Evolutionary conservation across 768 basidiomycete genomes (phyloP), one percentile per base, ranked within the genome.

Genomic region (Hypholoma sublateritium): DNA sequence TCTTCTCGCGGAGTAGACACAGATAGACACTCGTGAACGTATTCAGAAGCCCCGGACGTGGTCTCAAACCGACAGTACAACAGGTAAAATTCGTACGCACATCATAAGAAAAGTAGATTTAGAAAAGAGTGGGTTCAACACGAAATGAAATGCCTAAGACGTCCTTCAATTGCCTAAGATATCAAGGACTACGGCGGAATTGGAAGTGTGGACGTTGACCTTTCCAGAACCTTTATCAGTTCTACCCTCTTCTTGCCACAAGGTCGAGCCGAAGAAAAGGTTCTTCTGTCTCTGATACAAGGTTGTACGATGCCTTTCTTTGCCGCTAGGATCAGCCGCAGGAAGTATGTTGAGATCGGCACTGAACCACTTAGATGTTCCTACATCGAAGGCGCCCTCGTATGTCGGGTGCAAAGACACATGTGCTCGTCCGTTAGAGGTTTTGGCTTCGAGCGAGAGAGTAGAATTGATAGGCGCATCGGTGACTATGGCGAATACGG

Each of bases 291-390:
- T 1, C 9, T 22, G 3, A 13, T n/a, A 28, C 14, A 16, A 13
- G 5, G 50, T 50, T 16, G 16, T 22, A n/a, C 52, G 39, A 13
- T 34, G 19, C n/a, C 52, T 53, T 45, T 22, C 24, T 34, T 43
- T 12, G 8, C 53, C 53, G 22, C 53, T 54, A 14, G 53, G 53
- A 24, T 54, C 53, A n/a, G 44, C 22, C 5, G 17, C 42, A 32
- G 28, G 32, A 8, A 44, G 19, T 42, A 54, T 25, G 1, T 44
- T 44, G 43, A 45, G 4, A 1, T 34, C 17, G 5, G 44, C 28
- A 14, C 17, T 35, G 42, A 36, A 44, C 13, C 7, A 54, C 21
- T n/a, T 44, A n/a, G 42, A 44, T 3, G 52, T 36, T 25, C 44
- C 21, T 53, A 5, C 53, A 11, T 34, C 32, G 9, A 54, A 54